phyloP scores from a whole-genome alignment of 2,329 filamentous ascomycete genomes.

The Trichoderma sp. region DNA sequence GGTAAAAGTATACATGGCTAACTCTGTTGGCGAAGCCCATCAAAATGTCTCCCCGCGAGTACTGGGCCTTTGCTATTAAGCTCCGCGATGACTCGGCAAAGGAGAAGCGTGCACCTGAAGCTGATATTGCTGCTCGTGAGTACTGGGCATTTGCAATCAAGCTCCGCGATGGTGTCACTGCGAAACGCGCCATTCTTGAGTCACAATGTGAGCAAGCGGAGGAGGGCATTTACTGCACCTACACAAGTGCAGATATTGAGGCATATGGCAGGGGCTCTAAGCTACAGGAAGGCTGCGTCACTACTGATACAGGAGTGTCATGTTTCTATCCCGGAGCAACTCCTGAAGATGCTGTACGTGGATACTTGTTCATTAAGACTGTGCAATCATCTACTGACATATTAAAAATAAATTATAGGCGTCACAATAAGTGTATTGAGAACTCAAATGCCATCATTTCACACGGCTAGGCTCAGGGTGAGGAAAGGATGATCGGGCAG shows the following conservation, averaged over 20 bases:
- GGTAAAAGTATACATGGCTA: background rate
- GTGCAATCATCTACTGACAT: background rate
- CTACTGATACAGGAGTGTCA: background rate
- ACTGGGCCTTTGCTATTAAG: background rate
- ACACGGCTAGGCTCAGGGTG: background rate
- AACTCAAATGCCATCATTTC: background rate
- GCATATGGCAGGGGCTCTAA: background rate
- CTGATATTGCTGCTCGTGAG: background rate
- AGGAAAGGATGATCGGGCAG: background rate
- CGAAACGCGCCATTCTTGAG: background rate
- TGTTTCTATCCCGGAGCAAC: background rate
- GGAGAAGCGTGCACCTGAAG: background rate
- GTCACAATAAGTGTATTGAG: background rate
- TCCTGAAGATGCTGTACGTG: background rate
- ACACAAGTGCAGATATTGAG: slow-evolving; percentile 22
- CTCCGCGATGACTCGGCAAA: background rate
- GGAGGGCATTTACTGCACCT: slow-evolving; percentile 16
- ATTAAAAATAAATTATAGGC: background rate
- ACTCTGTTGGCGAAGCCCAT: background rate
- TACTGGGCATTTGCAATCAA: background rate
- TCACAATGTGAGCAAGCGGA: background rate
- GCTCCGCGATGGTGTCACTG: background rate
- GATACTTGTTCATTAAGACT: background rate
- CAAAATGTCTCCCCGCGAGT: background rate
- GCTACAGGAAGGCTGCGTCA: background rate